A percentile compares a stretch with the other conserved stretches of the same genome.
Evolutionary conservation across 805 yeast genomes (phyloP).

Genomic region (Tanozyma kutaoensis): DNA sequence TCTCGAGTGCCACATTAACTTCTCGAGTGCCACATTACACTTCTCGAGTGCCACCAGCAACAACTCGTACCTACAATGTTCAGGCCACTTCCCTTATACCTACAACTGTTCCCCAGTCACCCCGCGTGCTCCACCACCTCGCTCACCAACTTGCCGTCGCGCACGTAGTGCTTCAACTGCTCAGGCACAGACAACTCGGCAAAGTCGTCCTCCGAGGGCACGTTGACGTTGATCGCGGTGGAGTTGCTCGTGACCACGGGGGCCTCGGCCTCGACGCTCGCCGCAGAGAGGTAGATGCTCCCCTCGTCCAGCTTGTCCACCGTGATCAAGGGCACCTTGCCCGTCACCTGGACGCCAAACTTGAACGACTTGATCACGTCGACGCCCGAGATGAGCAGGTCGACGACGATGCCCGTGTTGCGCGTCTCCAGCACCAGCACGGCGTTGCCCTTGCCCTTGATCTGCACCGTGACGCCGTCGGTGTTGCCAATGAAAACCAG

Average conservation of each 20-base stretch:
- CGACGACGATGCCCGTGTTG: constrained; percentile 68
- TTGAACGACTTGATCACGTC: constrained; percentile 73
- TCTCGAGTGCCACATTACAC: no score
- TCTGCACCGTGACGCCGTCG: constrained; percentile 55
- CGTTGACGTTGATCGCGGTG: constrained; percentile 74
- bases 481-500: constrained; percentile 84
- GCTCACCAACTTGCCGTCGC: constrained; percentile 48
- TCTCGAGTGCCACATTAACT: no score
- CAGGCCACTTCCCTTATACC: no score
- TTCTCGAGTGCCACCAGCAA: no score
- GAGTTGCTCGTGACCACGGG: constrained; percentile 74
- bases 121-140: constrained; percentile 78
- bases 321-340: constrained; percentile 70
- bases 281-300: constrained; percentile 60
- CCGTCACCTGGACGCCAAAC: constrained; percentile 78
- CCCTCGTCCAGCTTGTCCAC: constrained; percentile 87
- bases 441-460: constrained; percentile 87
- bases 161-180: constrained; percentile 68
- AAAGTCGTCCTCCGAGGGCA: constrained; percentile 64
- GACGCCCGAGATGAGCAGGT: constrained; percentile 73
- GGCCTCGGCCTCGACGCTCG: constrained; percentile 49
- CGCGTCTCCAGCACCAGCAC: constrained; percentile 64
- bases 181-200: constrained; percentile 82
- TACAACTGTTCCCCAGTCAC: no score
- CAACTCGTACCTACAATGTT: no score